Evolutionary conservation across 768 basidiomycete genomes (phyloP).

Genomic region (Rhodosporidiobolus odoratus): DNA sequence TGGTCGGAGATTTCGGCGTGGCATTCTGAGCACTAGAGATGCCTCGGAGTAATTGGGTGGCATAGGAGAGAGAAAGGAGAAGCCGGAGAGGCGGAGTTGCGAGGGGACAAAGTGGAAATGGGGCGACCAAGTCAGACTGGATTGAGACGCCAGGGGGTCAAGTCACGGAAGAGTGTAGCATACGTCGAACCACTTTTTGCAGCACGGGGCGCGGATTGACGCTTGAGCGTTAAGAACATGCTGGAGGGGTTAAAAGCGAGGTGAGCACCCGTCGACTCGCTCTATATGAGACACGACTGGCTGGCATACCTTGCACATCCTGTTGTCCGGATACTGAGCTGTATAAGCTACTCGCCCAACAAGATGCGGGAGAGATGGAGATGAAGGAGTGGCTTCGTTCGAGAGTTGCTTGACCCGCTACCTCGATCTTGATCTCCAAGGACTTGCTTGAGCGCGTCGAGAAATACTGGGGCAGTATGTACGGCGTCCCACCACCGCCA

Average conservation of each 20-base stretch:
- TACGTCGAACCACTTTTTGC: conserved; percentile 89
- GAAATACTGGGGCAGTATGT: not conserved
- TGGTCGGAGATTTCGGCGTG: conserved; percentile 81
- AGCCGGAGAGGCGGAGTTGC: not conserved
- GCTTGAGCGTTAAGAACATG: conserved; percentile 96
- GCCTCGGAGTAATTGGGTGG: no score
- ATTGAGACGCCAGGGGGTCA: not conserved
- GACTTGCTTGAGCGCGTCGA: no score
- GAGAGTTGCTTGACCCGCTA: not conserved
- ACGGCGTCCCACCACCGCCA: not conserved
- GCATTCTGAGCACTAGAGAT: conserved; percentile 70
- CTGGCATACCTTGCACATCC: conserved; percentile 14
- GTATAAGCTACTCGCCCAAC: no score
- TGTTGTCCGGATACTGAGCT: not conserved
- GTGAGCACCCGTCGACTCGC: no score
- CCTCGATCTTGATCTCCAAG: not conserved
- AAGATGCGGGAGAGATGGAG: not conserved
- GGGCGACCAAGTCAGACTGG: not conserved
- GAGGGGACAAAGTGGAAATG: not conserved
- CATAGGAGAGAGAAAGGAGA: no score
- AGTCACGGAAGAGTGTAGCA: conserved; percentile 6
- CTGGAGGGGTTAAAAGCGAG: conserved; percentile 54
- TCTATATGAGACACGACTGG: no score
- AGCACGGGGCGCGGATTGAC: conserved; percentile 90
- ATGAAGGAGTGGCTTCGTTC: no score